A percentile compares a stretch with the other conserved stretches of the same genome.
phyloP scores from a whole-genome alignment of 2,329 filamentous ascomycete genomes.

The Talaromyces verruculosus region DNA sequence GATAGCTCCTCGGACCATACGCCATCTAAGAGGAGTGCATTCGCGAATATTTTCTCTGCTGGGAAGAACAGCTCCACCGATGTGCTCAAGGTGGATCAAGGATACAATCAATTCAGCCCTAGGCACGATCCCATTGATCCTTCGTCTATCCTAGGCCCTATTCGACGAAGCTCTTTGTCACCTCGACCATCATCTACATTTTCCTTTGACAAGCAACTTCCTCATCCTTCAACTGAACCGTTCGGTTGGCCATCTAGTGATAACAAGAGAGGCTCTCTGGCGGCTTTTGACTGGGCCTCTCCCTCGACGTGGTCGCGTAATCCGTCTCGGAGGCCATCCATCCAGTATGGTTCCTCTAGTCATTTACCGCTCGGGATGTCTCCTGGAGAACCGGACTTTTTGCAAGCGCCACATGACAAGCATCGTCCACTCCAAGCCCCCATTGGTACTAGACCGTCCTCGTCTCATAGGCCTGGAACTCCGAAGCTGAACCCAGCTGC shows the following conservation, averaged over 20 bases:
- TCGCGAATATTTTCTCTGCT: slow-evolving; percentile 47
- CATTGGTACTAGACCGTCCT: slow-evolving; percentile 76
- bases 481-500: slow-evolving; percentile 79
- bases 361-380: slow-evolving; percentile 57
- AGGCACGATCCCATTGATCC: slow-evolving; percentile 50
- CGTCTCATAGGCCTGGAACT: slow-evolving; percentile 56
- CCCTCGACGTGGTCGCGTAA: slow-evolving; percentile 68
- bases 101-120: slow-evolving; percentile 50
- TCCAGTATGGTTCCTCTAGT: slow-evolving; percentile 72
- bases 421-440: slow-evolving; percentile 59
- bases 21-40: slow-evolving; percentile 41
- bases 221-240: slow-evolving; percentile 75
- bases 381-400: slow-evolving; percentile 48
- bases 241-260: slow-evolving; percentile 63
- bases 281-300: slow-evolving; percentile 52
- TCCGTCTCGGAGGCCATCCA: slow-evolving; percentile 76
- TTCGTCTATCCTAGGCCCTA: slow-evolving; percentile 43
- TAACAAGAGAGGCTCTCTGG: slow-evolving; percentile 55
- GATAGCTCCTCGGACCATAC: slow-evolving; percentile 44
- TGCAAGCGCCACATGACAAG: slow-evolving; percentile 50
- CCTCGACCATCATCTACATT: slow-evolving; percentile 55
- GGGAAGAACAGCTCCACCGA: slow-evolving; percentile 37
- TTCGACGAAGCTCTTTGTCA: slow-evolving; percentile 46
- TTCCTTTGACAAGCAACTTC: slow-evolving; percentile 59
- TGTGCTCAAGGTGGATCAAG: slow-evolving; percentile 35